These are phyloP conservation scores for California macrophylla DNA, from an alignment of 441 rosid genomes.

Conservation along the genomic window DNA sequence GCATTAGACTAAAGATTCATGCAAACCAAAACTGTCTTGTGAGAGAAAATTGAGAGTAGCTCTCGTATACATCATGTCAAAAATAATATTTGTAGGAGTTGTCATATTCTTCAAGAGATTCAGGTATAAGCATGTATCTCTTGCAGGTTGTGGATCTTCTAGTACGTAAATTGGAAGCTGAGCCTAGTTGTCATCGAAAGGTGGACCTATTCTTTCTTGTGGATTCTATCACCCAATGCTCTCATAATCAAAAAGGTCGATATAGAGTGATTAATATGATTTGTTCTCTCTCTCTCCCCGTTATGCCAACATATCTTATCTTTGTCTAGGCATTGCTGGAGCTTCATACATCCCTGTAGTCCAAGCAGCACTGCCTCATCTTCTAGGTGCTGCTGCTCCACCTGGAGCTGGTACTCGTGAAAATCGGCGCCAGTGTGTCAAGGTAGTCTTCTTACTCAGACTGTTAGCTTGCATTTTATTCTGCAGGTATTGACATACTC, in stretches of 20 bases:
- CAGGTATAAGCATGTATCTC: not conserved
- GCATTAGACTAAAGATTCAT: not conserved
- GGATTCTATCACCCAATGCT: constrained; percentile 86
- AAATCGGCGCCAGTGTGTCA: constrained; percentile 79
- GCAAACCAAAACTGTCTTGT: not conserved
- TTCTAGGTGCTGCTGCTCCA: constrained; percentile 75
- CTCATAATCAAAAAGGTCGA: constrained; percentile 73
- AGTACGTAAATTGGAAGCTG: constrained; percentile 60
- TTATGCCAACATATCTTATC: not conserved
- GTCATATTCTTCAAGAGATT: not conserved
- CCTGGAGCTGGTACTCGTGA: constrained; percentile 68
- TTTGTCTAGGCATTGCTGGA: constrained; percentile 47
- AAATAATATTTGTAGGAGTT: not conserved
- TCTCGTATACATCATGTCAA: not conserved
- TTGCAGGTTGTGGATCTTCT: constrained; percentile 65
- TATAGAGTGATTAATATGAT: not conserved
- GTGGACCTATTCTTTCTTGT: constrained; percentile 93
- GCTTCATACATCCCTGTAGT: constrained; percentile 63
- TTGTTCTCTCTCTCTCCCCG: not conserved
- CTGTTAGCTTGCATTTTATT: not conserved
- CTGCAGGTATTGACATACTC: not conserved
- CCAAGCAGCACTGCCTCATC: constrained; percentile 58
- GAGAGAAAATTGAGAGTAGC: not conserved
- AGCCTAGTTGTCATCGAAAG: constrained; percentile 64
- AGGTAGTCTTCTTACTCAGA: constrained; percentile 35